Conservation (phyloP, 2,329 filamentous ascomycete species). For the Alternaria sp. region DNA sequence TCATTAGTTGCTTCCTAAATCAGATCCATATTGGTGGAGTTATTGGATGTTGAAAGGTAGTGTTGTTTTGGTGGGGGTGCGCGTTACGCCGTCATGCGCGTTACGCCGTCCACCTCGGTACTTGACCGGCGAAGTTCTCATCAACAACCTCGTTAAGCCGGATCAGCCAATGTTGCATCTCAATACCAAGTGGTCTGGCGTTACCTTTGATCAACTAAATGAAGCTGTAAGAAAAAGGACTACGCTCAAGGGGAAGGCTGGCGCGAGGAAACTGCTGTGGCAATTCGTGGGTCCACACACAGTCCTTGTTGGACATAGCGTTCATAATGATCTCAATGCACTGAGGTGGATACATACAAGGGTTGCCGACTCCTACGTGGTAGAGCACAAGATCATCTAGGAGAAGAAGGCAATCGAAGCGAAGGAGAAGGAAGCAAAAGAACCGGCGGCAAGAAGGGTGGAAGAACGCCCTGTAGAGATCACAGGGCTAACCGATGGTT, state of each 20-base stretch:
- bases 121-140: conserved; percentile 58
- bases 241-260: conserved; percentile 55
- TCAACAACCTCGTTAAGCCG: conserved; percentile 63
- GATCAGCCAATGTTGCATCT: conserved; percentile 58
- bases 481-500: not conserved
- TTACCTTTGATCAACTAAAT: conserved; percentile 54
- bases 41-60: too few species aligned
- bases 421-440: not conserved
- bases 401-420: conserved; percentile 19
- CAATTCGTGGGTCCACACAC: conserved; percentile 58
- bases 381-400: conserved; percentile 22
- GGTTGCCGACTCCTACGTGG: conserved; percentile 58
- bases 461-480: not conserved
- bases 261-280: conserved; percentile 56
- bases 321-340: conserved; percentile 54
- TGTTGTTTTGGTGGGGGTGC: too few species aligned
- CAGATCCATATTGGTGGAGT: too few species aligned
- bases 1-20: too few species aligned
- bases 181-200: conserved; percentile 62
- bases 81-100: conserved; percentile 49
- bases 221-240: conserved; percentile 42
- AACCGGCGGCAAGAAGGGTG: not conserved
- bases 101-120: conserved; percentile 55
- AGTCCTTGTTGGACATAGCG: conserved; percentile 60
- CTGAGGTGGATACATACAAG: conserved; percentile 60